These are phyloP conservation scores for Colletotrichum graminicola DNA, from an alignment of 2,329 filamentous ascomycete species.

Conservation along the genomic window DNA sequence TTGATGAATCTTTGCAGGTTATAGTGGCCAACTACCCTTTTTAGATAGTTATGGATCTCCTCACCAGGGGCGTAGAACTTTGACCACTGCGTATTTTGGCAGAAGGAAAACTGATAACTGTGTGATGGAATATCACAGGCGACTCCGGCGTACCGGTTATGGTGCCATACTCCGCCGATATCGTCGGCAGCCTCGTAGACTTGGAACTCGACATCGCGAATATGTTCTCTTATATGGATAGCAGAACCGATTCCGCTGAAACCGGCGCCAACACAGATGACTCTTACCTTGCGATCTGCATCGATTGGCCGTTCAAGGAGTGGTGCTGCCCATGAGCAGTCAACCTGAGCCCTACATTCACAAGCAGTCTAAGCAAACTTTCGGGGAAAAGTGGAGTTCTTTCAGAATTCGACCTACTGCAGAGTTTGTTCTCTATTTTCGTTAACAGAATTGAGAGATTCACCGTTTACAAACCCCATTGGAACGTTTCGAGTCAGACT, in stretches of 20 bases:
- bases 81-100: slow-evolving; percentile 19
- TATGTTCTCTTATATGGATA: background rate
- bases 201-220: slow-evolving; percentile 41
- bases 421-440: background rate
- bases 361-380: background rate
- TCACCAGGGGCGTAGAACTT: slow-evolving; percentile 14
- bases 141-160: slow-evolving; percentile 44
- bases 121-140: slow-evolving; percentile 44
- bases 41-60: slow-evolving; percentile 10
- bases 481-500: background rate
- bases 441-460: background rate
- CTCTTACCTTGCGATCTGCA: background rate
- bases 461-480: background rate
- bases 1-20: background rate
- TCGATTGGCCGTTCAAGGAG: slow-evolving; percentile 9
- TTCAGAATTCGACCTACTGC: background rate
- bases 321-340: slow-evolving; percentile 3
- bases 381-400: background rate
- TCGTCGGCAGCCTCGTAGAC: slow-evolving; percentile 47
- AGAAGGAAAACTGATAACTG: slow-evolving; percentile 42
- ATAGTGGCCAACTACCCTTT: slow-evolving; percentile 13
- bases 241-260: background rate
- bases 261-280: slow-evolving; percentile 17
- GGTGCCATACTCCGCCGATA: slow-evolving; percentile 45
- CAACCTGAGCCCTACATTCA: background rate